A percentile compares a stretch with the other conserved stretches of the same genome.
These are phyloP conservation scores for Ophiostoma perfectum DNA, from an alignment of 2,329 filamentous ascomycete species.

Conservation along the genomic window DNA sequence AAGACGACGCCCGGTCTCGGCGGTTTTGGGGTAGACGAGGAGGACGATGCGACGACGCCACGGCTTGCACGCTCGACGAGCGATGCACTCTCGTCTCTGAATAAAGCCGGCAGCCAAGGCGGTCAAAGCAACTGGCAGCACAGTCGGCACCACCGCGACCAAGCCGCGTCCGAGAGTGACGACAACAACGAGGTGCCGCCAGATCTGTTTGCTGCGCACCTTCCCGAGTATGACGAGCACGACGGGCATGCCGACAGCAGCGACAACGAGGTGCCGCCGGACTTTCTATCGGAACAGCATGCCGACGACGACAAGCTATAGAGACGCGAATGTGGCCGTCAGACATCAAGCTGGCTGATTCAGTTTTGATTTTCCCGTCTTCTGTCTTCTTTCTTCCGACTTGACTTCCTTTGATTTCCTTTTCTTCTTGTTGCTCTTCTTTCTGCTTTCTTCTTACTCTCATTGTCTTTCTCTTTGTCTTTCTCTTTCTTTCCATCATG, in stretches of 20 bases:
- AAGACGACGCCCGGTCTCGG: neutral
- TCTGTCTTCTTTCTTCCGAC: neutral
- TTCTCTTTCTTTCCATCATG: neutral
- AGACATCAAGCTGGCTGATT: too few species aligned
- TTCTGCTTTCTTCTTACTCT: neutral
- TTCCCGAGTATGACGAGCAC: conserved; percentile 30
- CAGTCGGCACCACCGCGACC: conserved; percentile 26
- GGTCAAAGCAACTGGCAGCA: neutral
- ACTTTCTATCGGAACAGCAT: conserved; percentile 41
- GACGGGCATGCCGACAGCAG: conserved; percentile 32
- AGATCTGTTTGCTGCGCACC: conserved; percentile 37
- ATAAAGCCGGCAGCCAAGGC: neutral
- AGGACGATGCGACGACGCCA: conserved; percentile 25
- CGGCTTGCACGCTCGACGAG: conserved; percentile 34
- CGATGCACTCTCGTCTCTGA: neutral
- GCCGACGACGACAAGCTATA: conserved; percentile 35
- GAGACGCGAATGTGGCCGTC: neutral
- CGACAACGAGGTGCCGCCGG: conserved; percentile 47
- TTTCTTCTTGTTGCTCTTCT: neutral
- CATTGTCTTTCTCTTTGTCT: neutral
- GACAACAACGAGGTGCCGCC: conserved; percentile 43
- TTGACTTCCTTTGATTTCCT: neutral
- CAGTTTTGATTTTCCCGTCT: neutral
- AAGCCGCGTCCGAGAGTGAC: conserved; percentile 31
- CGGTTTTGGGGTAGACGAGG: neutral